phyloP scores from a whole-genome alignment of 805 yeast genomes.

The Candida railenensis region DNA sequence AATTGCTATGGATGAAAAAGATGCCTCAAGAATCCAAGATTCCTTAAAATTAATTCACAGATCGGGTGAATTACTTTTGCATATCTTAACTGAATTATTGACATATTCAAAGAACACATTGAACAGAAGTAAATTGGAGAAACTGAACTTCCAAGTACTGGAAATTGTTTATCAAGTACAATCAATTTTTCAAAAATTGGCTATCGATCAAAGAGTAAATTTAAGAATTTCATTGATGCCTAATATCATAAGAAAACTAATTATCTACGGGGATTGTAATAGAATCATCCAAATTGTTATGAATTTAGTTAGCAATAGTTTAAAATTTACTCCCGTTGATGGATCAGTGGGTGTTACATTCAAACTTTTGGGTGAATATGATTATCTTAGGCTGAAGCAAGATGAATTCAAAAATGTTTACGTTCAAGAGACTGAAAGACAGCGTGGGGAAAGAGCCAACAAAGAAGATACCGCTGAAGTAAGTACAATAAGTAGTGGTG shows the following conservation, averaged over 20 bases:
- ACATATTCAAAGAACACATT: constrained; percentile 92
- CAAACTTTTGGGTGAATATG: constrained; percentile 70
- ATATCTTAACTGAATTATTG: constrained; percentile 83
- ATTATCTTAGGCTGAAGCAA: constrained; percentile 43
- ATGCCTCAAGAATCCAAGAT: constrained; percentile 63
- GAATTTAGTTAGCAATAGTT: constrained; percentile 86
- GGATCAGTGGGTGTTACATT: constrained; percentile 73
- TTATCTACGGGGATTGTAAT: constrained; percentile 84
- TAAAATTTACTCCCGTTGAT: constrained; percentile 89
- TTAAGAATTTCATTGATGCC: constrained; percentile 66
- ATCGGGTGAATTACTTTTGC: constrained; percentile 86
- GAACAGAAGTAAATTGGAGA: constrained; percentile 79
- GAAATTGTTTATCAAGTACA: constrained; percentile 85
- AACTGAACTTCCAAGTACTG: constrained; percentile 71
- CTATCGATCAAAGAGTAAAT: constrained; percentile 72
- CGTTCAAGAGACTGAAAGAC: constrained; percentile 23
- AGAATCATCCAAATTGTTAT: constrained; percentile 88
- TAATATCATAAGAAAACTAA: constrained; percentile 55
- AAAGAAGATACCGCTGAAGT: background rate
- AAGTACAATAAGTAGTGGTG: background rate
- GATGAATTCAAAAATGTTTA: constrained; percentile 46
- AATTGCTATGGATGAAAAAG: constrained; percentile 85
- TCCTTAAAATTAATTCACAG: constrained; percentile 81
- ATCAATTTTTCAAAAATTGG: constrained; percentile 80
- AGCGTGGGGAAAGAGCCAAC: background rate